Evolutionary conservation across 805 yeast species (phyloP).

Genomic region (Priceomyces medius): DNA sequence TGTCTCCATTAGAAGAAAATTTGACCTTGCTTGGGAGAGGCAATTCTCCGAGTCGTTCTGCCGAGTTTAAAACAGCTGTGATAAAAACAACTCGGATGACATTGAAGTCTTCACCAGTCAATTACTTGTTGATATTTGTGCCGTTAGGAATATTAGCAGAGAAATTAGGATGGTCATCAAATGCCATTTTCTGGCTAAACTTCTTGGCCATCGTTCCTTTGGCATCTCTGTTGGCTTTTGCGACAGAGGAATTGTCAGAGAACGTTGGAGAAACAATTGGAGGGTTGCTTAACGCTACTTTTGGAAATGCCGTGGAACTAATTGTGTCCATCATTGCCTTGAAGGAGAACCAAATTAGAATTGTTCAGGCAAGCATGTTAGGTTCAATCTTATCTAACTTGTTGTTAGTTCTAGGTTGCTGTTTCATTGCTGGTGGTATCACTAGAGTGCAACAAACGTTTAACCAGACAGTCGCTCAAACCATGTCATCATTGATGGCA

Average conservation of each 20-base stretch:
- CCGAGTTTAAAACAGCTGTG: conserved; percentile 8
- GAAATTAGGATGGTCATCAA: conserved; percentile 50
- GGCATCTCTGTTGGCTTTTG: conserved; percentile 85
- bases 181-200: conserved; percentile 65
- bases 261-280: conserved; percentile 91
- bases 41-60: not conserved
- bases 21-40: conserved; percentile 11
- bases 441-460: conserved; percentile 82
- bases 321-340: conserved; percentile 92
- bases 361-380: conserved; percentile 96
- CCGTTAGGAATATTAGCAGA: conserved; percentile 87
- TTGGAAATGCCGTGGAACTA: conserved; percentile 96
- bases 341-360: conserved; percentile 79
- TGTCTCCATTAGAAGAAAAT: conserved; percentile 12
- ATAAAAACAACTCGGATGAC: conserved; percentile 20
- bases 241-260: conserved; percentile 88
- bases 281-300: conserved; percentile 92
- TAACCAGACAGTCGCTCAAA: conserved; percentile 96
- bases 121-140: conserved; percentile 75
- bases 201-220: conserved; percentile 90
- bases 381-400: conserved; percentile 90
- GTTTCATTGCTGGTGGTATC: conserved; percentile 90
- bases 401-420: conserved; percentile 89
- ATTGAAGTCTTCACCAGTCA: conserved; percentile 65
- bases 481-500: conserved; percentile 93